A percentile compares a stretch with the other conserved stretches of the same genome.
These are phyloP conservation scores for Leccinum ochraceum DNA, from an alignment of 768 basidiomycete species.

Conservation along the genomic window DNA sequence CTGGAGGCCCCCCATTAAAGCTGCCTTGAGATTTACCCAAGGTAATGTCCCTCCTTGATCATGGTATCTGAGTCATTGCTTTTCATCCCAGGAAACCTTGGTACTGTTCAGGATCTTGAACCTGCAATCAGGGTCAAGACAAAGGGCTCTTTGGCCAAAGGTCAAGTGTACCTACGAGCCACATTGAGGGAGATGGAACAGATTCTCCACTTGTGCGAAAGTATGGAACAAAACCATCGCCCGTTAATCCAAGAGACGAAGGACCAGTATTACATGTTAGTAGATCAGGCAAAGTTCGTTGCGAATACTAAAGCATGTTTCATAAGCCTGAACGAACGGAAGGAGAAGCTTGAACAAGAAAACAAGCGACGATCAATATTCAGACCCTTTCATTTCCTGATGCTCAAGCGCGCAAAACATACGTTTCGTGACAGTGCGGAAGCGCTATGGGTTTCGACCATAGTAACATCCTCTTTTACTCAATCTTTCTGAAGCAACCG, in stretches of 20 bases:
- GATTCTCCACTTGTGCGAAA: slow-evolving; percentile 2
- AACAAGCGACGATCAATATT: not conserved
- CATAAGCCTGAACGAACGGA: not conserved
- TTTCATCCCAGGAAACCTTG: slow-evolving; percentile 6
- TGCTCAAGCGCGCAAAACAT: slow-evolving; percentile 3
- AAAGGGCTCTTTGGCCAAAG: not conserved
- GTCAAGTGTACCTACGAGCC: slow-evolving; percentile 10
- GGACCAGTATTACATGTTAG: not conserved
- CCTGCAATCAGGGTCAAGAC: not conserved
- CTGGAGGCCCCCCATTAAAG: too few species aligned
- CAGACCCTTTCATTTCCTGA: not conserved
- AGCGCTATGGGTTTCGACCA: slow-evolving; percentile 3
- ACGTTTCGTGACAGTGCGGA: not conserved
- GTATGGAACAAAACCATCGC: not conserved
- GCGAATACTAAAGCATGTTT: not conserved
- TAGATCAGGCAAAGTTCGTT: not conserved
- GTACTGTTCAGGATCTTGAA: slow-evolving; percentile 1
- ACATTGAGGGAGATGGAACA: slow-evolving; percentile 10
- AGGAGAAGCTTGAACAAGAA: not conserved
- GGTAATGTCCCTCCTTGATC: too few species aligned
- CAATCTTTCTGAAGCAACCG: too few species aligned
- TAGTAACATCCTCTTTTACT: too few species aligned
- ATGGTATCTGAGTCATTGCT: not conserved
- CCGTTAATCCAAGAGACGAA: slow-evolving; percentile 2
- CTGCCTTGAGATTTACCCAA: too few species aligned